Percentiles rank a stretch among this genome's conserved stretches.
Evolutionary conservation across 2,329 filamentous ascomycete genomes (phyloP).

Genomic region (Zasmidium cellare): DNA sequence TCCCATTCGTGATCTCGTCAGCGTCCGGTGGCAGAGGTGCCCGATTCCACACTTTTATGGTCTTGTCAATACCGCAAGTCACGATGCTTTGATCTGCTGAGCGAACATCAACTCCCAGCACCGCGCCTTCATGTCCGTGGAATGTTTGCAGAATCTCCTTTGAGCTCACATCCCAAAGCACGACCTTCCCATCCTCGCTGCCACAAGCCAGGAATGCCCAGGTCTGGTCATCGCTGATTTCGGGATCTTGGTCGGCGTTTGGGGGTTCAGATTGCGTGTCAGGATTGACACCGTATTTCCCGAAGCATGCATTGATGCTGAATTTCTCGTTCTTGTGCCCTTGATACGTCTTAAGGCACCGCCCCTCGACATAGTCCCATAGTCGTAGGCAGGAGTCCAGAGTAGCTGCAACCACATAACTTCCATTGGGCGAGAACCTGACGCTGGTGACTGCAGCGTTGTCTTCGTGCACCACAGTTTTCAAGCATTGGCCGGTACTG

Average conservation of each 20-base stretch:
- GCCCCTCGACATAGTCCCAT: slow-evolving; percentile 92
- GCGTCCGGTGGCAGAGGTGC: slow-evolving; percentile 17
- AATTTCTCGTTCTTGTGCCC: slow-evolving; percentile 83
- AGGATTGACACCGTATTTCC: slow-evolving; percentile 54
- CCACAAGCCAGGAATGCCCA: slow-evolving; percentile 74
- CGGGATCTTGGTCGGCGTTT: slow-evolving; percentile 11
- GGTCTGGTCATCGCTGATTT: slow-evolving; percentile 24
- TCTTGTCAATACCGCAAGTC: slow-evolving; percentile 63
- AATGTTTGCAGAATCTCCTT: slow-evolving; percentile 77
- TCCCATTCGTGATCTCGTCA: background rate
- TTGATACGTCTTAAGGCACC: slow-evolving; percentile 95
- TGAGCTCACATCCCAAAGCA: slow-evolving; percentile 86
- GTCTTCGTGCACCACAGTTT: slow-evolving; percentile 94
- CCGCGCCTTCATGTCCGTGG: slow-evolving; percentile 57
- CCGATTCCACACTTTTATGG: slow-evolving; percentile 60
- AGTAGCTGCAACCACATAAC: slow-evolving; percentile 87
- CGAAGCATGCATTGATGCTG: slow-evolving; percentile 83
- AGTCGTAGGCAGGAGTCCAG: slow-evolving; percentile 86
- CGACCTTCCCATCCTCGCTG: slow-evolving; percentile 81
- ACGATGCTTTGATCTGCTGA: slow-evolving; percentile 55
- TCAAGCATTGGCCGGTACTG: slow-evolving; percentile 87
- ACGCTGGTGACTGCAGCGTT: slow-evolving; percentile 88
- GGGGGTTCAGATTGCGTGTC: background rate
- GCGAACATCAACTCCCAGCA: slow-evolving; percentile 62
- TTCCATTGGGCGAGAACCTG: slow-evolving; percentile 90